Evolutionary conservation across 257 asterid genomes (phyloP).

Genomic region (Petunia axillaris): DNA sequence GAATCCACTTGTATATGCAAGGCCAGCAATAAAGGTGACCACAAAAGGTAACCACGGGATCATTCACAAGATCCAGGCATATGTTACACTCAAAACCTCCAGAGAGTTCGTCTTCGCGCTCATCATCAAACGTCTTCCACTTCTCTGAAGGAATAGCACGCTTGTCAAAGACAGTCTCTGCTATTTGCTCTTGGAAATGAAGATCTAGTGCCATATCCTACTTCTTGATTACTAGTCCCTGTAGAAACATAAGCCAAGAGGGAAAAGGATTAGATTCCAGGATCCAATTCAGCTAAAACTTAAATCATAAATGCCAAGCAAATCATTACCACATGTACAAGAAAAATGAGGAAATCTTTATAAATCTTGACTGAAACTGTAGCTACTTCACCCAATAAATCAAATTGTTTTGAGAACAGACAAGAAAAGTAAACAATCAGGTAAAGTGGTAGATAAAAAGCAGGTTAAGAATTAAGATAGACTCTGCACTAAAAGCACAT

Average conservation of each 20-base stretch:
- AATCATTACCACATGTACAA: no score
- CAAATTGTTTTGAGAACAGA: not conserved
- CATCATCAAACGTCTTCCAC: slow-evolving; percentile 40
- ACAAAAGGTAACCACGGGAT: slow-evolving; percentile 78
- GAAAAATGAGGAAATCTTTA: not conserved
- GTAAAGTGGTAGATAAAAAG: no score
- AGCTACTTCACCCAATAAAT: no score
- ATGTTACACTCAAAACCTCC: slow-evolving; percentile 74
- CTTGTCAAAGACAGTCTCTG: not conserved
- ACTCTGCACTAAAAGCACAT: not conserved
- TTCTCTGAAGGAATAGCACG: slow-evolving; percentile 28
- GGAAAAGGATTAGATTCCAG: not conserved
- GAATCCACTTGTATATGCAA: slow-evolving; percentile 78
- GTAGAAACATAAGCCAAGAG: slow-evolving; percentile 4
- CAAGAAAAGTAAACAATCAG: not conserved
- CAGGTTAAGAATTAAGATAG: not conserved
- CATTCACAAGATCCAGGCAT: slow-evolving; percentile 66
- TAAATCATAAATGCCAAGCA: no score
- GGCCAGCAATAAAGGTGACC: slow-evolving; percentile 96
- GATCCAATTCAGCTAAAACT: not conserved
- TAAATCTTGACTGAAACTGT: not conserved
- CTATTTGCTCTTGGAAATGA: slow-evolving; percentile 7
- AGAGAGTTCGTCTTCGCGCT: slow-evolving; percentile 37
- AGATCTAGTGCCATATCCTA: slow-evolving; percentile 17
- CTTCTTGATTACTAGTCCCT: slow-evolving; percentile 27